Percentiles rank a stretch among this genome's conserved stretches.
These are phyloP conservation scores for Physcomitrellopsis africana DNA, from an alignment of 225 moss, liverwort and hornwort species.

Conservation along the genomic window DNA sequence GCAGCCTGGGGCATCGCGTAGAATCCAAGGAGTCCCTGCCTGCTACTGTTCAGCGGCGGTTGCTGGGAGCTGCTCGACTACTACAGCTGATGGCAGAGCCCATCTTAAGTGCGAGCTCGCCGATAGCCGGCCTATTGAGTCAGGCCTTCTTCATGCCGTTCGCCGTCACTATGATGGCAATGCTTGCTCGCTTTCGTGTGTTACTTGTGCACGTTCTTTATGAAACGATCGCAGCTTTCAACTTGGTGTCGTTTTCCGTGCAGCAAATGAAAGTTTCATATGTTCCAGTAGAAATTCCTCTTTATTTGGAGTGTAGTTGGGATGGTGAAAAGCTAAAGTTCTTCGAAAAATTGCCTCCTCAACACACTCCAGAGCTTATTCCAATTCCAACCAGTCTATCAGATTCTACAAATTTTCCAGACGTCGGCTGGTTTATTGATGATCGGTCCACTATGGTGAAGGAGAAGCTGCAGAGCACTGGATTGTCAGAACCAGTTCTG, in stretches of 20 bases:
- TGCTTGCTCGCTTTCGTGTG: constrained; percentile 78
- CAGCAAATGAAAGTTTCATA: constrained; percentile 33
- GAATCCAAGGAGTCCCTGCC: constrained; percentile 40
- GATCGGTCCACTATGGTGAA: constrained; percentile 42
- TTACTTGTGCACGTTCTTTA: constrained; percentile 70
- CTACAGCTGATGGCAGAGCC: constrained; percentile 77
- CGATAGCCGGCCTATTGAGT: constrained; percentile 70
- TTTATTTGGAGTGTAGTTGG: constrained; percentile 58
- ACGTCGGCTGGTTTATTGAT: constrained; percentile 55
- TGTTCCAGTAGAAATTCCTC: constrained; percentile 31
- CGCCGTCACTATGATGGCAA: constrained; percentile 71
- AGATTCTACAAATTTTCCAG: constrained; percentile 35
- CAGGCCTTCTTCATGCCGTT: constrained; percentile 96
- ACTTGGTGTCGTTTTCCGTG: constrained; percentile 66
- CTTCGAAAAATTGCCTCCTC: constrained; percentile 40
- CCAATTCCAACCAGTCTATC: constrained; percentile 31
- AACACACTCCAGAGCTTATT: constrained; percentile 32
- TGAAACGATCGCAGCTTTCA: constrained; percentile 73
- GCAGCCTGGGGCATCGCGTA: constrained; percentile 23
- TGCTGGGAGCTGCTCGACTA: constrained; percentile 73
- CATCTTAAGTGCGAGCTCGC: constrained; percentile 64
- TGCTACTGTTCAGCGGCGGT: constrained; percentile 38
- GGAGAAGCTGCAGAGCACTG: constrained; percentile 33
- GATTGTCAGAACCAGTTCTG: constrained; percentile 25
- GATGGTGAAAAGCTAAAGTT: constrained; percentile 48